Percentiles rank a stretch among this genome's conserved stretches.
Conservation (phyloP, 225 moss, liverwort and hornwort species). For the Asterella californica region DNA sequence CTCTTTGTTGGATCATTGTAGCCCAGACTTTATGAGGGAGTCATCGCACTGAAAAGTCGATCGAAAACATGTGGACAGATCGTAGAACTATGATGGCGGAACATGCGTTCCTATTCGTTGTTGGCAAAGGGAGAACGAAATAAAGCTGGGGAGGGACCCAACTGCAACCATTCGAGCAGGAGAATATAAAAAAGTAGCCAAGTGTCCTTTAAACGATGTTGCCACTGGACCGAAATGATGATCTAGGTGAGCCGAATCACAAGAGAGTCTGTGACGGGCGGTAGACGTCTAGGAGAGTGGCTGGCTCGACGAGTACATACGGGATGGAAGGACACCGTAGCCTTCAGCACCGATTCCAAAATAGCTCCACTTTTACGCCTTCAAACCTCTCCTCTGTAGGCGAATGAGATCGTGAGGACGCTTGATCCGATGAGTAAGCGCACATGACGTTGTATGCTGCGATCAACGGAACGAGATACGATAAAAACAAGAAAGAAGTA, state of each 20-base stretch:
- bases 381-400: background rate
- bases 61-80: background rate
- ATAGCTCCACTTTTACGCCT: background rate
- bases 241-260: background rate
- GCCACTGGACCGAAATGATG: background rate
- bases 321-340: background rate
- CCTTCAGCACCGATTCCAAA: background rate
- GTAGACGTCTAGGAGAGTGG: background rate
- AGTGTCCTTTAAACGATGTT: background rate
- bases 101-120: background rate
- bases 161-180: background rate
- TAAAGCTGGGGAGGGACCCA: background rate
- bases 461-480: background rate
- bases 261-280: background rate
- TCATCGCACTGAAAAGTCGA: conserved; percentile 5
- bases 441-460: background rate
- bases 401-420: background rate
- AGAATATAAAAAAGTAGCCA: background rate
- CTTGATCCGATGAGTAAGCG: background rate
- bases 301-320: background rate
- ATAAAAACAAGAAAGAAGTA: background rate
- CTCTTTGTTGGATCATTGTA: background rate
- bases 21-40: background rate
- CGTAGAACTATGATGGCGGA: background rate
- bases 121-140: background rate